Conservation (phyloP, 805 yeast species). For the Hanseniaspora pseudoguilliermondii region DNA sequence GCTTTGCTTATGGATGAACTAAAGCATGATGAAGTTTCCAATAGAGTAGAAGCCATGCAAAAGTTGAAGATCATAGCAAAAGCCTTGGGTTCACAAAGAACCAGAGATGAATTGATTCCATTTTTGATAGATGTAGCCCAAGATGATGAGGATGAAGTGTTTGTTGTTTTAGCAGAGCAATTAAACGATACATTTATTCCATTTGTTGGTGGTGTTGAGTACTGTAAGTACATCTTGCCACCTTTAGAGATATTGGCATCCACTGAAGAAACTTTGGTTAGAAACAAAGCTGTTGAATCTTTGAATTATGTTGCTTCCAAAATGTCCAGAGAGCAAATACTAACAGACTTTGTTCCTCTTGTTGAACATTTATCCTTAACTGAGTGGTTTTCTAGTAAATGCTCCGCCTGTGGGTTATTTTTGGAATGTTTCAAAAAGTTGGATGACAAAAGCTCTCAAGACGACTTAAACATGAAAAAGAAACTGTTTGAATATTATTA, state of each 20-base stretch:
- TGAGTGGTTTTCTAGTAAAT: slow-evolving; percentile 88
- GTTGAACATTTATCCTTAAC: slow-evolving; percentile 69
- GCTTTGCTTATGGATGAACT: slow-evolving; percentile 94
- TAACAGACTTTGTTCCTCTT: slow-evolving; percentile 57
- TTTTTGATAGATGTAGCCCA: slow-evolving; percentile 74
- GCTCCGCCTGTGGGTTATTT: slow-evolving; percentile 82
- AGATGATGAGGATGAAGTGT: slow-evolving; percentile 97
- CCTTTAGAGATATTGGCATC: slow-evolving; percentile 73
- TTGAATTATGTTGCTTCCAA: slow-evolving; percentile 56
- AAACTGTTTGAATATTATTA: slow-evolving; percentile 55
- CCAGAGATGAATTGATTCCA: slow-evolving; percentile 78
- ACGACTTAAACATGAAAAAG: slow-evolving; percentile 29
- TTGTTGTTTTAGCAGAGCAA: slow-evolving; percentile 84
- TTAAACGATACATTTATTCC: slow-evolving; percentile 71
- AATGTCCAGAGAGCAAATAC: slow-evolving; percentile 50
- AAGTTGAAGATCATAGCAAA: slow-evolving; percentile 86
- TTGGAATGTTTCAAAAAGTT: slow-evolving; percentile 54
- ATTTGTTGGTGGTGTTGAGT: slow-evolving; percentile 68
- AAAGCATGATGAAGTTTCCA: slow-evolving; percentile 89
- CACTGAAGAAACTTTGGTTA: slow-evolving; percentile 89
- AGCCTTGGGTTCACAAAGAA: slow-evolving; percentile 88
- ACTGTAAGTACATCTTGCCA: slow-evolving; percentile 47
- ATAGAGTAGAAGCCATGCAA: slow-evolving; percentile 89
- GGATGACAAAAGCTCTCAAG: slow-evolving; percentile 30
- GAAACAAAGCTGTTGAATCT: slow-evolving; percentile 87